Evolutionary conservation across 1,284 basidiomycete genomes (phyloP).

Genomic region (Cutaneotrichosporon dermatis): DNA sequence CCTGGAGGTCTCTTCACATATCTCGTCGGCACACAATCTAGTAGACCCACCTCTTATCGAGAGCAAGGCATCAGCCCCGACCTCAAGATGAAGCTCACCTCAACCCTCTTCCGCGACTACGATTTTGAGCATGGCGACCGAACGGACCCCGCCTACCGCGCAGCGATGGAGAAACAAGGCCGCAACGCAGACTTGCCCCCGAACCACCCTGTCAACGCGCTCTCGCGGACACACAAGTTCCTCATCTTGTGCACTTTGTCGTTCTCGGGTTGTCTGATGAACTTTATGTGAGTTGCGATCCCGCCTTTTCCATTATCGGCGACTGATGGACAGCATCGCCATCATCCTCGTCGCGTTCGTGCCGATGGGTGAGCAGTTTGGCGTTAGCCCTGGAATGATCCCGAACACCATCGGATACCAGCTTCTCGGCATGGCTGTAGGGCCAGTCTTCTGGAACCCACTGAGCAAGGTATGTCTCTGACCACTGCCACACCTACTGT

Average conservation of each 20-base stretch:
- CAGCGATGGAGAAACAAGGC: background rate
- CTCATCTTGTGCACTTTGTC: constrained; percentile 34
- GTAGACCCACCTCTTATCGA: too few relatives aligned
- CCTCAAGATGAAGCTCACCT: background rate
- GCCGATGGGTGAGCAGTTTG: background rate
- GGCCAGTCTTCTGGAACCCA: constrained; percentile 41
- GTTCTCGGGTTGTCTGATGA: constrained; percentile 35
- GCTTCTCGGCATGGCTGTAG: constrained; percentile 45
- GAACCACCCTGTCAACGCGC: constrained; percentile 34
- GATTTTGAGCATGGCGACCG: too few relatives aligned
- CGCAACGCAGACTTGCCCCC: constrained; percentile 13
- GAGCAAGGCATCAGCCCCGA: too few relatives aligned
- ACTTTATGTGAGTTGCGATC: constrained; percentile 22
- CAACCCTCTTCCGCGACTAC: background rate
- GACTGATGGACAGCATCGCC: background rate
- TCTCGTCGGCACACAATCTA: too few relatives aligned
- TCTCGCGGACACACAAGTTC: constrained; percentile 33
- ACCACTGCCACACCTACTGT: too few relatives aligned
- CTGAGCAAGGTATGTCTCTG: constrained; percentile 3
- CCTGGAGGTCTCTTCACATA: too few relatives aligned
- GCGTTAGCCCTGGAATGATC: constrained; percentile 25
- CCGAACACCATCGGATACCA: constrained; percentile 45
- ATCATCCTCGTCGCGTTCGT: constrained; percentile 8
- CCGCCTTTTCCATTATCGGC: constrained; percentile 13
- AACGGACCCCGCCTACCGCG: background rate